Base-by-base conservation (phyloP, 2,329 filamentous ascomycete species). In the Fusarium kyushuense region DNA sequence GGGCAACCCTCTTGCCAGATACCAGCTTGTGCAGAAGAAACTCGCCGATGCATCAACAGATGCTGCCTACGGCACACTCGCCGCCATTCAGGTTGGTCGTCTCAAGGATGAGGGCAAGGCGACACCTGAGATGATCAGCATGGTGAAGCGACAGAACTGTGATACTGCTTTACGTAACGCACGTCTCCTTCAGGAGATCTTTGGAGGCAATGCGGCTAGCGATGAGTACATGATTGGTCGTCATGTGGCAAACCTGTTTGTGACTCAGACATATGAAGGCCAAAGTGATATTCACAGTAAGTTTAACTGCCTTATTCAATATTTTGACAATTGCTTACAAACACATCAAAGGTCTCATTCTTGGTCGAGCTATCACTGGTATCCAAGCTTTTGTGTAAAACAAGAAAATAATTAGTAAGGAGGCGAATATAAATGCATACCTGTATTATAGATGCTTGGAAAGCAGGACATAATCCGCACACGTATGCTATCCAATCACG, bases 101-200 rank as follows among this genome's bases (percentile, higher is more conserved):
- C 87, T 98, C 59, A 98, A 97, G 86, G 95, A 98, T 74, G 89
- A 93, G 77, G 94, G 94, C 67, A 92, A 93, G 79, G 89, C 87
- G 25, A 90, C 91, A 4, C 94, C 96, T 9, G 96, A 99, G 83
- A 98, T 98, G 95, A 97, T 99, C 75, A 90, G 87, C 78, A 87
- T 99, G 92, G 90, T 98, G 77, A 99, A 99, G 87, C 86, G 96
- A 71, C 94, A 98, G 82, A 99, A 99, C 80, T 99, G 96, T 79
- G 96, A 99, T 80, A 85, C 90, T 53, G 96, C 96, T 17, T 83
- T 99, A 74, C 83, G 87, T 30, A 94, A 95, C 70, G 89, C 94
- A 21, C 86, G 96, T 70, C 83, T 86, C 76, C 83, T 99, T 64
- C 96, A 99, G 80, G 96, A 99, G 82, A 88, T 99, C 23, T 97